Conservation (phyloP, 2,329 filamentous ascomycete species). For the Calonectria pteridis region DNA sequence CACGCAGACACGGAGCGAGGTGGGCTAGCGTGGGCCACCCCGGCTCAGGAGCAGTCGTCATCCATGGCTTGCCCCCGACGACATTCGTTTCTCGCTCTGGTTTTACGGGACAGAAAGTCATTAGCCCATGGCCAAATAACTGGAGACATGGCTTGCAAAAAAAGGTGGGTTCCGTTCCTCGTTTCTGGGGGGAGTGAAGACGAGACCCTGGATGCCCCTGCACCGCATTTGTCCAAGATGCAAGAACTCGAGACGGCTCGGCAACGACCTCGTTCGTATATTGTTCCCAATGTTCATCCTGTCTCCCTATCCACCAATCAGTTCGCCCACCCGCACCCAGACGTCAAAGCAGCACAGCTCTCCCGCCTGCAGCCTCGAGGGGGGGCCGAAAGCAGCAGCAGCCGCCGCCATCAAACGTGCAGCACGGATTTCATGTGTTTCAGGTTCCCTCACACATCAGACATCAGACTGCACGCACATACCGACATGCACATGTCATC, state of each 20-base stretch:
- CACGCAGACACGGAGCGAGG: constrained; percentile 4
- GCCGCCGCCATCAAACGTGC: background rate
- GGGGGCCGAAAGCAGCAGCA: background rate
- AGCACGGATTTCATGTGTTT: constrained; percentile 21
- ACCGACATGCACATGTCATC: constrained; percentile 10
- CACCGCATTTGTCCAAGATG: constrained; percentile 9
- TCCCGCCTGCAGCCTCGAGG: background rate
- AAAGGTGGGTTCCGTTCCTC: constrained; percentile 3
- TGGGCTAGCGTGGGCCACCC: background rate
- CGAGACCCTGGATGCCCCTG: background rate
- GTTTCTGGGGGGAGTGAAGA: background rate
- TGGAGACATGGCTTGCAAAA: constrained; percentile 14
- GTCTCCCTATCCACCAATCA: constrained; percentile 18
- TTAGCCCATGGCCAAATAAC: background rate
- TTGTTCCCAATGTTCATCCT: constrained; percentile 21
- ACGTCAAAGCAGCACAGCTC: background rate
- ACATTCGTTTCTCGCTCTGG: background rate
- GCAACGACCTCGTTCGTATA: constrained; percentile 10
- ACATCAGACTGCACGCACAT: background rate
- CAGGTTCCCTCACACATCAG: constrained; percentile 19
- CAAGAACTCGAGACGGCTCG: constrained; percentile 15
- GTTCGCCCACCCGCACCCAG: background rate
- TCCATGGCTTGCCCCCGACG: constrained; percentile 4
- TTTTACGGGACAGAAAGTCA: background rate
- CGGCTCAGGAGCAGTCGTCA: constrained; percentile 14